A percentile compares a stretch with the other conserved stretches of the same genome.
Conservation (phyloP, 305 asterid genomes). For the Lippia alba region DNA sequence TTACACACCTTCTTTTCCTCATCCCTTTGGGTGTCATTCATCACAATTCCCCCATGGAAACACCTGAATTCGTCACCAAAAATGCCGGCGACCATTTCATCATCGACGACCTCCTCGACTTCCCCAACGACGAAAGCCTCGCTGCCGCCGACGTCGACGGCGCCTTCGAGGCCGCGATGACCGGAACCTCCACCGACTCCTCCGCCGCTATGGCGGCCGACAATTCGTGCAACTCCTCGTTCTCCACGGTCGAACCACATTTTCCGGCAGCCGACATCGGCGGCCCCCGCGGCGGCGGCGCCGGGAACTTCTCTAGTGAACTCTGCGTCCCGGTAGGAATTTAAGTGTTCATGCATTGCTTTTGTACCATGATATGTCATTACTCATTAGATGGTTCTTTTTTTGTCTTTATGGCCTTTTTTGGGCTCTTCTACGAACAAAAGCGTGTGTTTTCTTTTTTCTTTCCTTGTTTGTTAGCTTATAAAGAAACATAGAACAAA, state of each 20-base stretch:
- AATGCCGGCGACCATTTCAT: conserved; percentile 58
- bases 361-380: too few relatives aligned
- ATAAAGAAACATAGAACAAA: background rate
- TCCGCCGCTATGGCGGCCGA: conserved; percentile 47
- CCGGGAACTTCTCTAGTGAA: conserved; percentile 61
- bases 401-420: conserved; percentile 11
- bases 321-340: conserved; percentile 74
- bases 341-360: conserved; percentile 23
- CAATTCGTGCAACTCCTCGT: conserved; percentile 60
- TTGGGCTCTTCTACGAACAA: conserved; percentile 6
- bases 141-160: conserved; percentile 31
- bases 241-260: conserved; percentile 46
- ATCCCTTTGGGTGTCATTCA: background rate
- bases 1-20: background rate
- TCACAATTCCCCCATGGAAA: conserved; percentile 51
- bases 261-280: conserved; percentile 38
- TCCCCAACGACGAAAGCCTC: conserved; percentile 68
- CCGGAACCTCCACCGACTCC: conserved; percentile 43
- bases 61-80: conserved; percentile 48
- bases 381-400: too few relatives aligned
- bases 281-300: conserved; percentile 46
- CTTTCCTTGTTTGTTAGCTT: conserved; percentile 21
- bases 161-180: conserved; percentile 22
- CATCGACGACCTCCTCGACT: conserved; percentile 81
- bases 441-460: conserved; percentile 27